These are phyloP conservation scores for Dendrothele bispora DNA, from an alignment of 768 basidiomycete species.

Conservation along the genomic window DNA sequence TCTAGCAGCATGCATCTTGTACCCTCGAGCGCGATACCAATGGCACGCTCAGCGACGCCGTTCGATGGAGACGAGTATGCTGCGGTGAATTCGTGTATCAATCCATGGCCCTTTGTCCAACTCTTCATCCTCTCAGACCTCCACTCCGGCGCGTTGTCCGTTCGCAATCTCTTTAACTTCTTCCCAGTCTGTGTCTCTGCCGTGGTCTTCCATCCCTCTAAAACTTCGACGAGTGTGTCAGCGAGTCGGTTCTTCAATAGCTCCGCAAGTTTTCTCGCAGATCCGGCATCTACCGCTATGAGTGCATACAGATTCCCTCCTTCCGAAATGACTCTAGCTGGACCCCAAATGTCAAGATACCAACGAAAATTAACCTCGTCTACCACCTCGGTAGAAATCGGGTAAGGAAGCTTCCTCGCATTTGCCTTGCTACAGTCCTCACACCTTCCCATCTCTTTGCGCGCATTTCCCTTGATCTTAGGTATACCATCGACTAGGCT, in stretches of 20 bases:
- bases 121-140: constrained; percentile 8
- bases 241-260: constrained; percentile 9
- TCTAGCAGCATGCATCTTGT: constrained; percentile 7
- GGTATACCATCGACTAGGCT: background rate
- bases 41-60: constrained; percentile 7
- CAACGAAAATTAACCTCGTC: background rate
- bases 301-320: constrained; percentile 7
- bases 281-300: constrained; percentile 2
- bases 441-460: background rate
- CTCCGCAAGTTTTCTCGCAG: background rate
- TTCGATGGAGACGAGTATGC: constrained; percentile 5
- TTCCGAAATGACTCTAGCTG: background rate
- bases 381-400: background rate
- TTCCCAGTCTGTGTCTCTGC: background rate
- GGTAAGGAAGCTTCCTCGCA: background rate
- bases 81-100: background rate
- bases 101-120: constrained; percentile 1
- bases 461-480: background rate
- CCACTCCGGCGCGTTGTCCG: constrained; percentile 25
- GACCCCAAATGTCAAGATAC: constrained; percentile 15
- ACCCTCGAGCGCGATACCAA: background rate
- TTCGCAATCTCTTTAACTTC: constrained; percentile 1
- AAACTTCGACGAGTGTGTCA: background rate
- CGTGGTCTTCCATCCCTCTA: background rate
- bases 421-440: constrained; percentile 5